Conservation (phyloP, 2,329 filamentous ascomycete genomes). For the Coniochaeta sp. region DNA sequence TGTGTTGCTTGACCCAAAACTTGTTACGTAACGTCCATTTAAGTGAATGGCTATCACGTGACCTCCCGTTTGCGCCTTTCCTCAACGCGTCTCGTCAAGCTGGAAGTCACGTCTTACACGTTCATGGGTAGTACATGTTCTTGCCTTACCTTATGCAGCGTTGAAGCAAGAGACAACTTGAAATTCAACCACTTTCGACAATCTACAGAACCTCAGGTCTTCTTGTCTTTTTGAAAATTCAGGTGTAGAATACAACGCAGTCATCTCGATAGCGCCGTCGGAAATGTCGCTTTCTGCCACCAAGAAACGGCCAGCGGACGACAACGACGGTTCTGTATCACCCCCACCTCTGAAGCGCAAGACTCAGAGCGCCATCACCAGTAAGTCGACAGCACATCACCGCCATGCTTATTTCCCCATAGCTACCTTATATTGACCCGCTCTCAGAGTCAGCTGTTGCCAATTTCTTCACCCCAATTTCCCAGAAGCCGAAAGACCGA, state of each 20-base stretch:
- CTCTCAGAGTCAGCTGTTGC: constrained; percentile 59
- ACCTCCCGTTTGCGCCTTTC: neutral
- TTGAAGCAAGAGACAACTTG: neutral
- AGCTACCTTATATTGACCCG: neutral
- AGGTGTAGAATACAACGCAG: neutral
- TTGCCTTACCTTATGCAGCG: no score
- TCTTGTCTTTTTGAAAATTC: neutral
- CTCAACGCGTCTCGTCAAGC: neutral
- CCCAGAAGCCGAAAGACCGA: constrained; percentile 74
- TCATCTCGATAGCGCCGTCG: neutral
- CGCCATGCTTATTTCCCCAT: constrained; percentile 1
- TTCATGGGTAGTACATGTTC: no score
- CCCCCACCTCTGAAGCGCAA: constrained; percentile 47
- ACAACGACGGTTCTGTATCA: constrained; percentile 36
- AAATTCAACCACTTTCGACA: neutral
- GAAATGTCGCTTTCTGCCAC: neutral
- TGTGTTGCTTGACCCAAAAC: no score
- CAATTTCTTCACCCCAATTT: constrained; percentile 82
- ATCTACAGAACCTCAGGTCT: neutral
- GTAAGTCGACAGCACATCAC: constrained; percentile 22
- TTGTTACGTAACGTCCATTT: no score
- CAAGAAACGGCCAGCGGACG: constrained; percentile 14
- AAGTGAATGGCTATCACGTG: neutral
- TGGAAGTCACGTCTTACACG: no score
- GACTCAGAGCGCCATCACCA: constrained; percentile 42